Conservation (phyloP, 1,139 yeast genomes). For the Suzukiozyma palmioleophila region DNA sequence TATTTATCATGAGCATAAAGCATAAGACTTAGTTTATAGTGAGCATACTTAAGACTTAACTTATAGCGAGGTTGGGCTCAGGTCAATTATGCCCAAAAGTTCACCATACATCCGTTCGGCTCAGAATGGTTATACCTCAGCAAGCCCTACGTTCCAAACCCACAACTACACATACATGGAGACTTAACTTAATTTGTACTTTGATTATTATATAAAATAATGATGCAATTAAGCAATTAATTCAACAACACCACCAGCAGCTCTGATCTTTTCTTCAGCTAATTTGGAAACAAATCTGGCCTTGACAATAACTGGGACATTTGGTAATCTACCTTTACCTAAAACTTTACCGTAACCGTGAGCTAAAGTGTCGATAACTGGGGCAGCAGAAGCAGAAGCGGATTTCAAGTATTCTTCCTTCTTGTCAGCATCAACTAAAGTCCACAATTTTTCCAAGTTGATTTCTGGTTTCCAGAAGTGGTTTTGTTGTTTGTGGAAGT, state of each 20-base stretch:
- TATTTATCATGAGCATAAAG: no score
- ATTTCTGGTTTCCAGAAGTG: constrained; percentile 98
- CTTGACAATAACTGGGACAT: constrained; percentile 98
- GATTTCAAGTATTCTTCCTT: constrained; percentile 91
- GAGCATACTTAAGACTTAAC: no score
- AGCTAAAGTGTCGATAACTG: constrained; percentile 99
- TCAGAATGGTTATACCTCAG: no score
- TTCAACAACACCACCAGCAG: constrained; percentile 99
- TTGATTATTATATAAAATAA: background rate
- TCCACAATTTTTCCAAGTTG: constrained; percentile 99
- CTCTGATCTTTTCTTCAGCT: constrained; percentile 99
- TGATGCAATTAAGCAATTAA: constrained; percentile 74
- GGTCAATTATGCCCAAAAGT: no score
- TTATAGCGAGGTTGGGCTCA: no score
- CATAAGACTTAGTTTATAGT: no score
- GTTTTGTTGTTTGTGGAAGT: constrained; percentile 95
- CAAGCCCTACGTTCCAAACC: no score
- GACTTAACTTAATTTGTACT: background rate
- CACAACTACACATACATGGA: no score
- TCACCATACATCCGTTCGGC: no score
- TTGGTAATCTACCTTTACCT: constrained; percentile 98
- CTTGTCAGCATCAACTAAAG: constrained; percentile 90
- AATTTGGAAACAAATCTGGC: constrained; percentile 98
- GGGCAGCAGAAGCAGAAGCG: constrained; percentile 87
- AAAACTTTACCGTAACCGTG: constrained; percentile 99